Base-by-base conservation (phyloP, 805 yeast genomes). In the Suhomyces sp. region DNA sequence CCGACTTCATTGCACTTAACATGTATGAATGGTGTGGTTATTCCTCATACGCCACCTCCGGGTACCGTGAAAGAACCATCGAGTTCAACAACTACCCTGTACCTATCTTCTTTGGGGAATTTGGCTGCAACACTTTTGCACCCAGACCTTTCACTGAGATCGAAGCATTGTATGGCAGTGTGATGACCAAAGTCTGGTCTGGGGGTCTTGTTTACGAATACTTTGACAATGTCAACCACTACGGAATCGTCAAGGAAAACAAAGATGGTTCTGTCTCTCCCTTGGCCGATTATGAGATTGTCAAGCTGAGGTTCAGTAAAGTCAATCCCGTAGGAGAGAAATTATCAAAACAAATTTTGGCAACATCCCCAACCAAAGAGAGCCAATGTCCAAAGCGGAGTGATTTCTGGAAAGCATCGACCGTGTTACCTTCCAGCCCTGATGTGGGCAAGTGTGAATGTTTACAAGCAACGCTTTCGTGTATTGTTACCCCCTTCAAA, bases 1-100 rank as follows among this genome's bases (percentile, higher is more conserved):
- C 55, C 10, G 69, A 64, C 36, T 63, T 65, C 48, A 52, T 62
- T 29, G 68, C 61, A 3, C 39, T 64, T 18, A 64, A 61, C 39
- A 62, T 63, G 57, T 64, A 63, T 40, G 68, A 62, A 43, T 65
- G 71, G 71, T 65, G 71, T 52, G 69, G 69, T 2, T 62, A 59
- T 40, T 63, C 68, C 11, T 47, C 59, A 4, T 64, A 51, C 31
- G 47, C 56, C 12, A 56, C 67, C 5, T 60, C 66, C 2, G 70
- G 71, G 1, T 65, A 60, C 39, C 43, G 58, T 35, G 66, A 63
- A 10, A 46, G 66, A 39, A 63, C 69, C 11, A 12, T 36, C 2
- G 63, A 59, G 38, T 63, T 50, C 36, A 23, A 35, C 14, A 46
- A 53, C 22, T 54, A 44, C 39, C 58, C 66, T 1, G 60, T 62